Evolutionary conservation across 2,329 filamentous ascomycete genomes (phyloP), one percentile per base, ranked within the genome.

Genomic region (Elsinoe perseae): DNA sequence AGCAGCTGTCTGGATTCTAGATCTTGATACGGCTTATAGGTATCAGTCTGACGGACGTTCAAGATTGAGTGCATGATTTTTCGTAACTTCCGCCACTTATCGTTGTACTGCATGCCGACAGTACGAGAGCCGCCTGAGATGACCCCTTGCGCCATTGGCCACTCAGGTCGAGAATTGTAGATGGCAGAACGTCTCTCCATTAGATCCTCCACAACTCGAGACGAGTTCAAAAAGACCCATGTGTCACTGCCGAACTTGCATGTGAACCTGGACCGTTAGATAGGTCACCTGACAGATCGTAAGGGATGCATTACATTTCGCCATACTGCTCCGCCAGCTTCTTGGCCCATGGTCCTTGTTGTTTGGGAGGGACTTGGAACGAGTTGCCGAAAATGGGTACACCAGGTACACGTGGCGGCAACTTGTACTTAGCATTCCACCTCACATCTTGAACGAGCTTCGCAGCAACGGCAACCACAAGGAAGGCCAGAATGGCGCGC

Each of bases 1-100:
- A 78, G 57, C 68, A 79, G 72, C 62, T 79, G 76, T 2, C 65
- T 65, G 0, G 71, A 72, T 61, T 81, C 78, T 0, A 77, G 77
- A 56, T 80, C 67, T 38, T 73, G 67, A 0, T 79, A 53, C 0
- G 64, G 58, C 46, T 71, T 73, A 32, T 77, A 73, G 14, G 73
- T 67, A 58, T 72, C 69, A 10, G 64, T 67, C 61, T 78, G 76
- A 62, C 70, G 77, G 57, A 67, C 58, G 14, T 56, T 60, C 48
- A 77, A 70, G 56, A 71, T 66, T 50, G 75, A 71, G 55, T 77
- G 73, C 5, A 77, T 64, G 2, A 76, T 61, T 57, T 73, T 75
- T n/a, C 78, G 69, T n/a, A 72, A 69, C 2, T 61, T 67, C 5
- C 74, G 66, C 77, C 77, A 80, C 16, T 64, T 66, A 12, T 70